Conservation (phyloP, 2,329 filamentous ascomycete species). For the Boeremia exigua region DNA sequence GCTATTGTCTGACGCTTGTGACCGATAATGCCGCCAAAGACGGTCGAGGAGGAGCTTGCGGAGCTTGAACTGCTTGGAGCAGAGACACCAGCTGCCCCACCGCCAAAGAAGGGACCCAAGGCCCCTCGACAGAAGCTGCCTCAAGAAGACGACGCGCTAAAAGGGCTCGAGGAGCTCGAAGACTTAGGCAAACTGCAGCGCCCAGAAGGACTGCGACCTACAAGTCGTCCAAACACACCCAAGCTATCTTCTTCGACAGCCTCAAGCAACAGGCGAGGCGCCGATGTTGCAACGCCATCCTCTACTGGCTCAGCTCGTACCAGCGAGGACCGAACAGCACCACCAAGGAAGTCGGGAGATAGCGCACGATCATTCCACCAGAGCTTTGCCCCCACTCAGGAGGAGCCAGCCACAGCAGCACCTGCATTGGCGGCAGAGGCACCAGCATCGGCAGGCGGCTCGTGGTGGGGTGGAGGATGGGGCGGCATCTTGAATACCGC, state of each 20-base stretch:
- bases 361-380: constrained; percentile 74
- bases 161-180: constrained; percentile 82
- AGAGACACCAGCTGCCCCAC: constrained; percentile 41
- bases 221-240: constrained; percentile 78
- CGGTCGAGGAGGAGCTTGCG: constrained; percentile 57
- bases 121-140: constrained; percentile 51
- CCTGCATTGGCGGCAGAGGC: constrained; percentile 59
- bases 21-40: constrained; percentile 46
- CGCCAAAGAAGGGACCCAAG: constrained; percentile 53
- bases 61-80: constrained; percentile 46
- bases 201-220: constrained; percentile 64
- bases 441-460: constrained; percentile 45
- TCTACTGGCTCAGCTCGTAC: constrained; percentile 50
- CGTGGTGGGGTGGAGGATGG: constrained; percentile 73
- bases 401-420: constrained; percentile 48
- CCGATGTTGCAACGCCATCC: constrained; percentile 46
- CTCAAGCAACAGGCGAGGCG: constrained; percentile 47
- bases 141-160: constrained; percentile 74
- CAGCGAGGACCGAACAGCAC: constrained; percentile 66
- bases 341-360: constrained; percentile 75
- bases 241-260: constrained; percentile 61
- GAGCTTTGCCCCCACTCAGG: constrained; percentile 69
- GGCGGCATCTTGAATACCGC: constrained; percentile 84
- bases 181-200: constrained; percentile 57
- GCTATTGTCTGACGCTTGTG: neutral